Conservation (phyloP, 75 land plant genomes). For the Picea glauca region DNA sequence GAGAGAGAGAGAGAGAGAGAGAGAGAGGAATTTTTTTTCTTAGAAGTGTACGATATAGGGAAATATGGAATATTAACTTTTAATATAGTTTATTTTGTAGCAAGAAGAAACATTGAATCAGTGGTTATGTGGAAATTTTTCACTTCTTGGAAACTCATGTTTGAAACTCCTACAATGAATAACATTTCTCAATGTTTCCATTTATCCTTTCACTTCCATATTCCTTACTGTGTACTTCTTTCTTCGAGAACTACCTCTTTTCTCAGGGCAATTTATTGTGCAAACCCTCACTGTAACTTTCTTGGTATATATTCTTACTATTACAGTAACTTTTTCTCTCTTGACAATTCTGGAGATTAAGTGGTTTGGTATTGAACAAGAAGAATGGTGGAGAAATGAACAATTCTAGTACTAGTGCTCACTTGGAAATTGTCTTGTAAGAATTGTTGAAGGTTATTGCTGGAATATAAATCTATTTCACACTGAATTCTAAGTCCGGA, state of each 20-base stretch:
- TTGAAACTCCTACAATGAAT: constrained; percentile 86
- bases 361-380: too few relatives aligned
- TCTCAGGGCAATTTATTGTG: constrained; percentile 42
- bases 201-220: constrained; percentile 45
- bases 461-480: constrained; percentile 27
- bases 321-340: too few relatives aligned
- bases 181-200: constrained; percentile 53
- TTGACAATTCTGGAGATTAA: too few relatives aligned
- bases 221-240: constrained; percentile 46
- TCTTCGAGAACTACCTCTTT: constrained; percentile 36
- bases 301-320: background rate
- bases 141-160: constrained; percentile 31
- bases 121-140: constrained; percentile 91
- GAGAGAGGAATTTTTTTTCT: too few relatives aligned
- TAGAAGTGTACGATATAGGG: too few relatives aligned
- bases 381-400: too few relatives aligned
- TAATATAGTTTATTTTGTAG: too few relatives aligned
- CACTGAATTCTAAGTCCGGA: constrained; percentile 25
- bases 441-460: too few relatives aligned
- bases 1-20: too few relatives aligned
- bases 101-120: too few relatives aligned
- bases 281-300: constrained; percentile 27
- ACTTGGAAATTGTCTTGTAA: too few relatives aligned
- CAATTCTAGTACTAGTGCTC: background rate
- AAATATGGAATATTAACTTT: too few relatives aligned